phyloP scores from a whole-genome alignment of 1,284 basidiomycete genomes.

The Mycena citricolor region DNA sequence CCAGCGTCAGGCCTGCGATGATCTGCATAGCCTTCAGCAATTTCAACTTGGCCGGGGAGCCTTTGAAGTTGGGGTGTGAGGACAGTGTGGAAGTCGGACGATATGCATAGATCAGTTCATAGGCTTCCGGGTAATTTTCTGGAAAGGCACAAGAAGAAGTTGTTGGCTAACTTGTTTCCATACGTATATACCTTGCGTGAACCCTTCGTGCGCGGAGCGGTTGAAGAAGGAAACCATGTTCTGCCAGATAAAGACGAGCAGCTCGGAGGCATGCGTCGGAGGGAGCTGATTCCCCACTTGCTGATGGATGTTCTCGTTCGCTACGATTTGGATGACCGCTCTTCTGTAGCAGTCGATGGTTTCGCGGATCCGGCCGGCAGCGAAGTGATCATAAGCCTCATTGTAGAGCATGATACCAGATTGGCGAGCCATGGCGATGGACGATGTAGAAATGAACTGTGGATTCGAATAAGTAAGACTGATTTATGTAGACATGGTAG shows the following conservation, averaged over 20 bases:
- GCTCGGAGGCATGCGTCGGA: too few species aligned
- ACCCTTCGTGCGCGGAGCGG: neutral
- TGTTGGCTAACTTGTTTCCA: neutral
- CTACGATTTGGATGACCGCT: too few species aligned
- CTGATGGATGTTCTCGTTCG: too few species aligned
- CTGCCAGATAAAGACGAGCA: slow-evolving; percentile 7
- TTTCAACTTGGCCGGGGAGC: slow-evolving; percentile 23
- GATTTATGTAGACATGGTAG: too few species aligned
- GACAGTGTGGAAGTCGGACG: slow-evolving; percentile 22
- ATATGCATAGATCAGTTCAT: slow-evolving; percentile 32
- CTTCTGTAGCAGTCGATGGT: too few species aligned
- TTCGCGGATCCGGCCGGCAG: too few species aligned
- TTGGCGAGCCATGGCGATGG: too few species aligned
- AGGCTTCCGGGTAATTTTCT: slow-evolving; percentile 31
- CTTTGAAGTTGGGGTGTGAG: slow-evolving; percentile 26
- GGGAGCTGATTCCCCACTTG: too few species aligned
- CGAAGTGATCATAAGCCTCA: too few species aligned
- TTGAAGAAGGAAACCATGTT: slow-evolving; percentile 8
- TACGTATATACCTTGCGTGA: slow-evolving; percentile 10
- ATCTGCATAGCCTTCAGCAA: slow-evolving; percentile 35
- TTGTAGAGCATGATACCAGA: too few species aligned
- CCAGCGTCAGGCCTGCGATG: slow-evolving; percentile 30
- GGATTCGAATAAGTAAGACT: too few species aligned
- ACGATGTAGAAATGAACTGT: too few species aligned
- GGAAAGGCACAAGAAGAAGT: neutral